Base-by-base conservation (phyloP, 164 flowering plant genomes). In the Liriodendron chinense region DNA sequence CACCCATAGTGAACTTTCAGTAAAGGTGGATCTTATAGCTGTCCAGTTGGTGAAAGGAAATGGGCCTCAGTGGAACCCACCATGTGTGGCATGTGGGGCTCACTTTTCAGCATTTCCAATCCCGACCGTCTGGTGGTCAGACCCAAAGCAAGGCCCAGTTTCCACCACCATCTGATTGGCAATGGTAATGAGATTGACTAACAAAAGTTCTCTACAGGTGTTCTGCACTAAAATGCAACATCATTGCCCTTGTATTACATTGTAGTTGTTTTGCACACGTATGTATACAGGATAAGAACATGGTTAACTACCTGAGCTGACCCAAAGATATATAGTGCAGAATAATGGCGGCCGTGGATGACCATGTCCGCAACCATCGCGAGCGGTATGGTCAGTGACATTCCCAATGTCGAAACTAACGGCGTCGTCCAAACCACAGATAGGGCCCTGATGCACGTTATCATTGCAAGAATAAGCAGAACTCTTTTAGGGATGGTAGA, bases 351-450 rank as follows among this genome's bases (percentile, higher is more conserved):
- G 26, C 89, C 89, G 50, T 91, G 90, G 62, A 91, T 75, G 34
- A 86, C 74, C 89, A 91, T 84, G 82, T 91, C 94, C 6, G 92
- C 94, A 53, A 85, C 68, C 92, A 91, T 89, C 10, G 94, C 94
- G 9, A 91, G 84, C 18, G 94, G 91, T 53, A 91, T 89, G 0
- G 90, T 88, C 64, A 89, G 82, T 12, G 92, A 91, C 89, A 87
- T 86, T 69, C 92, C 92, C 67, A 91, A 73, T 0, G 90, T 85
- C 26, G 94, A 89, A 13, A 91, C 89, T 64, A 91, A 71, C 9
- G 94, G 94, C 16, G 88, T 86, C 14, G 92, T 90, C 92, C 94
- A 91, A 26, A 91, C 88, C 71, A 91, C 91, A 47, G 87, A 87
- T 3, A 89, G 84, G 1, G 91, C 94, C 94, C 92, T 90, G 83